These are phyloP conservation scores for Calonectria henricotiae DNA, from an alignment of 2,329 filamentous ascomycete species.

Conservation along the genomic window DNA sequence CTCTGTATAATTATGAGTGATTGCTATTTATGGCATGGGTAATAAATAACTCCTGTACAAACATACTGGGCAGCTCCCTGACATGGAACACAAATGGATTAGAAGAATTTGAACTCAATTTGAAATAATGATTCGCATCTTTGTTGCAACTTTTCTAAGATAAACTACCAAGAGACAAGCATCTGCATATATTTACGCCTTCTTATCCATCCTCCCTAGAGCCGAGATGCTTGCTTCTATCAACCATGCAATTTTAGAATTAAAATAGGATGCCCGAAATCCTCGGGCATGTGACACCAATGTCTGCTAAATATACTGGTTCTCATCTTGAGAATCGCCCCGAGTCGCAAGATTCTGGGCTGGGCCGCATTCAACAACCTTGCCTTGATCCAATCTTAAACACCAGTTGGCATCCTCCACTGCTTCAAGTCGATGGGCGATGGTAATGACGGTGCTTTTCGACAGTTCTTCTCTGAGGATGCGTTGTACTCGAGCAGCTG, in stretches of 20 bases:
- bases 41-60: too few relatives aligned
- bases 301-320: neutral
- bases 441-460: slow-evolving; percentile 75
- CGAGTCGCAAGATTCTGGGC: slow-evolving; percentile 43
- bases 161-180: too few relatives aligned
- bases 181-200: too few relatives aligned
- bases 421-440: slow-evolving; percentile 77
- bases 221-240: too few relatives aligned
- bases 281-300: neutral
- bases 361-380: slow-evolving; percentile 67
- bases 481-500: slow-evolving; percentile 72
- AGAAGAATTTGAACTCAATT: too few relatives aligned
- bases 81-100: too few relatives aligned
- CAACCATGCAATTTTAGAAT: too few relatives aligned
- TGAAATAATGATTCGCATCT: too few relatives aligned
- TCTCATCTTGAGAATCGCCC: neutral
- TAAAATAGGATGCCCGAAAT: neutral
- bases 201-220: too few relatives aligned
- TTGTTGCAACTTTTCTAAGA: too few relatives aligned
- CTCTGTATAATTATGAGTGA: neutral
- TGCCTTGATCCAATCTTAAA: slow-evolving; percentile 68
- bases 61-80: too few relatives aligned
- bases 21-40: too few relatives aligned
- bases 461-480: slow-evolving; percentile 71
- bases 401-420: slow-evolving; percentile 73